Evolutionary conservation across 2,329 filamentous ascomycete species (phyloP).

Genomic region (Drechslerella stenobrocha): DNA sequence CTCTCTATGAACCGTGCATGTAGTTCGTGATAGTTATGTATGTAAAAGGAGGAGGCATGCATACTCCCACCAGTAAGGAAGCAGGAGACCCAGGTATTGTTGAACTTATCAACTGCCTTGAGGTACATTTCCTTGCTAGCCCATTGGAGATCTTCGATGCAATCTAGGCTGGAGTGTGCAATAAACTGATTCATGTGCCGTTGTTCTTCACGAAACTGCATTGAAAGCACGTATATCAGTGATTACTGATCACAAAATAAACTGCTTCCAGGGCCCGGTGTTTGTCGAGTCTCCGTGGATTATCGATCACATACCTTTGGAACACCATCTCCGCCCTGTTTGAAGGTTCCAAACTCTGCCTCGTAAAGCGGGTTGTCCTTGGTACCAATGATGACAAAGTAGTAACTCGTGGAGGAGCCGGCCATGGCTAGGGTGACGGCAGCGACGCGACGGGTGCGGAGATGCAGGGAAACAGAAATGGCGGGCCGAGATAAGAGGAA

Average conservation of each 20-base stretch:
- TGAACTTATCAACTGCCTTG: constrained; percentile 95
- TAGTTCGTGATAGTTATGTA: constrained; percentile 1
- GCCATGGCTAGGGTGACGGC: constrained; percentile 27
- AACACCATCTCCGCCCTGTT: constrained; percentile 90
- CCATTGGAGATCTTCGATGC: constrained; percentile 97
- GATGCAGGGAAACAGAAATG: background rate
- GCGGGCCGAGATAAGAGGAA: constrained; percentile 22
- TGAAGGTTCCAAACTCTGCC: constrained; percentile 94
- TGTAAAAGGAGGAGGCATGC: constrained; percentile 39
- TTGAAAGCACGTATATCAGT: constrained; percentile 26
- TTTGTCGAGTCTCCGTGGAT: background rate
- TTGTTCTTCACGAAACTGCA: constrained; percentile 75
- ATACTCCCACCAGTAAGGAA: constrained; percentile 82
- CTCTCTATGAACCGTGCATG: background rate
- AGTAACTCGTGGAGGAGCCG: constrained; percentile 63
- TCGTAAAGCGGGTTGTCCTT: constrained; percentile 96
- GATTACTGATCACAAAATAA: constrained; percentile 41
- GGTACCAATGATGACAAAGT: constrained; percentile 94
- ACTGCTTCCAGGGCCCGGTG: background rate
- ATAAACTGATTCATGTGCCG: constrained; percentile 97
- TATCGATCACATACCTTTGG: constrained; percentile 60
- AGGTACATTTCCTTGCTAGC: constrained; percentile 75
- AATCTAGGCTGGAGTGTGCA: constrained; percentile 87
- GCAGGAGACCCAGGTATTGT: constrained; percentile 90
- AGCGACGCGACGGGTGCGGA: constrained; percentile 1